These are phyloP conservation scores for Barnettozyma botsteinii DNA, from an alignment of 805 yeast species.

Conservation along the genomic window DNA sequence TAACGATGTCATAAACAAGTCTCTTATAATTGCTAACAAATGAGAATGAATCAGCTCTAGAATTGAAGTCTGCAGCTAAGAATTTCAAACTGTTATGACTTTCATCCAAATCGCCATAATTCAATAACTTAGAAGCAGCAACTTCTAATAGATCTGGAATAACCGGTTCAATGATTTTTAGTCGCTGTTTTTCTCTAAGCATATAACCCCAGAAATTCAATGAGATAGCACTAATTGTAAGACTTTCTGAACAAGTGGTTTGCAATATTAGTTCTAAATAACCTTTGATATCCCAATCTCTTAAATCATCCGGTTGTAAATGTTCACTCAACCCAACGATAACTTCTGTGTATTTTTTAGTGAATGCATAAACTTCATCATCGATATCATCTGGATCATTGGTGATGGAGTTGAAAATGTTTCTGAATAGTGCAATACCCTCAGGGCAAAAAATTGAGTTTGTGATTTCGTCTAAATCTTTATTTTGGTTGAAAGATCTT, in stretches of 20 bases:
- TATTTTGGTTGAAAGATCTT: slow-evolving; percentile 56
- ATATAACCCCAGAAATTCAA: slow-evolving; percentile 93
- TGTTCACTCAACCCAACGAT: slow-evolving; percentile 81
- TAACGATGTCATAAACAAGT: slow-evolving; percentile 82
- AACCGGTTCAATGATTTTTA: slow-evolving; percentile 44
- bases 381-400: slow-evolving; percentile 69
- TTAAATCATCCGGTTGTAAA: slow-evolving; percentile 44
- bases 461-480: slow-evolving; percentile 71
- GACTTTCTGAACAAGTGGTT: slow-evolving; percentile 78
- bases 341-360: slow-evolving; percentile 91
- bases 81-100: slow-evolving; percentile 59
- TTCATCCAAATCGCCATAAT: slow-evolving; percentile 63
- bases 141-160: slow-evolving; percentile 67
- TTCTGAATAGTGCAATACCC: slow-evolving; percentile 65
- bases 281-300: slow-evolving; percentile 53
- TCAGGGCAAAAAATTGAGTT: slow-evolving; percentile 70
- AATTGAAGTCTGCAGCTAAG: slow-evolving; percentile 83
- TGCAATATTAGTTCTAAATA: slow-evolving; percentile 71
- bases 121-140: slow-evolving; percentile 72
- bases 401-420: slow-evolving; percentile 48
- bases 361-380: slow-evolving; percentile 71
- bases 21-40: slow-evolving; percentile 78
- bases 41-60: slow-evolving; percentile 68
- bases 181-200: slow-evolving; percentile 66
- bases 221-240: slow-evolving; percentile 86